Evolutionary conservation across 2,329 filamentous ascomycete genomes (phyloP), one percentile per base, ranked within the genome.

Genomic region (Tolypocladium capitatum): DNA sequence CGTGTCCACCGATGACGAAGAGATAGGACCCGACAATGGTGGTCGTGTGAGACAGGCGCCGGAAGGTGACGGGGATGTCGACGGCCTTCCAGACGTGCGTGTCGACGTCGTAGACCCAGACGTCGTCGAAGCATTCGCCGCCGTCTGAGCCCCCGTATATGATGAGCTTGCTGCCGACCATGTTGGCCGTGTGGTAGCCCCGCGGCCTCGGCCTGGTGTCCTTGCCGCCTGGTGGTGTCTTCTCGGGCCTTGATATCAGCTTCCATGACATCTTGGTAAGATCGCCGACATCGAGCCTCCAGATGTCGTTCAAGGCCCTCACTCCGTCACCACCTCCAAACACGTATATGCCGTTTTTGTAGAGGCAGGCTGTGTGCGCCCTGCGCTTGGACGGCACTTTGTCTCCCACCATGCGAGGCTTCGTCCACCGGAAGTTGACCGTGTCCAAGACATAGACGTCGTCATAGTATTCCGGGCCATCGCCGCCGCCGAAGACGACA

Each of bases 391-490:
- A 80, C 1, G 81, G 81, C 24, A 70, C 60, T 48, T 68, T 68
- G 52, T 81, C 78, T 31, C 79, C 76, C 24, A 75, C 58, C 41
- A 84, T 76, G 38, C 72, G 72, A 38, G 81, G 80, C 51, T 74
- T 76, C 36, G 73, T 75, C 80, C 81, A 85, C 20, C 78, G 74
- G 60, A 81, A 83, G 60, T 80, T 85, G 51, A 80, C 70, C 21
- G 81, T 85, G 58, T 85, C 81, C n/a, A 84, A 69, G 42, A 85
- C 78, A 59, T 84, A 84, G 20, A 85, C 75, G 55, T 84, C 80
- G 57, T 84, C 84, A 62, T 84, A 84, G 63, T 85, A 85, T 24
- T 78, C 75, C 0, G 81, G 81, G 0, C 81, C 81, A 56, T 85
- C 81, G 48, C 81, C 81, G 41, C 81, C 81, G 47, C 81, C 81